phyloP scores from a whole-genome alignment of 1,139 yeast species.

The Hanseniaspora sp. region DNA sequence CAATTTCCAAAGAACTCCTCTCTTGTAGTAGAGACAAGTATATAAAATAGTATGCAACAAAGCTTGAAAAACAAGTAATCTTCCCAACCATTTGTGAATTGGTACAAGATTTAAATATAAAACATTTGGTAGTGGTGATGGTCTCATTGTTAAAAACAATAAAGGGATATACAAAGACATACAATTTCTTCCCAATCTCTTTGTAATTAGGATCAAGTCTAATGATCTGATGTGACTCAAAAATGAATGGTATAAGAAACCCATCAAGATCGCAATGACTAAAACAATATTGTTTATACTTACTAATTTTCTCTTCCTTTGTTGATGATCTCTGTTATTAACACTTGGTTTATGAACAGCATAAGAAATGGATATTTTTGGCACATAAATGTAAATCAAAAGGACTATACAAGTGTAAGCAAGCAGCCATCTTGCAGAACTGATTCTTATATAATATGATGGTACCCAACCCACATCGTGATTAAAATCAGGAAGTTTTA shows the following conservation, averaged over 20 bases:
- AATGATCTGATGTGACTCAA: conserved; percentile 1
- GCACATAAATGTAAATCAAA: conserved; percentile 3
- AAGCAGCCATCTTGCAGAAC: conserved; percentile 10
- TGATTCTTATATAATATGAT: conserved; percentile 11
- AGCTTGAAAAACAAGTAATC: conserved; percentile 46
- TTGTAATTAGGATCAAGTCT: conserved; percentile 27
- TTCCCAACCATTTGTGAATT: conserved; percentile 72
- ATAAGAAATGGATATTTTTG: conserved; percentile 11
- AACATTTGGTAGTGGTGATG: conserved; percentile 45
- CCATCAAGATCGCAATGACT: not conserved
- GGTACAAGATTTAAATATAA: conserved; percentile 46
- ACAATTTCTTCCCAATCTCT: conserved; percentile 42
- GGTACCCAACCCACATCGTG: conserved; percentile 8
- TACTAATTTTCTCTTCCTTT: conserved; percentile 5
- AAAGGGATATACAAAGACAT: conserved; percentile 57
- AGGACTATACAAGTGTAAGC: not conserved
- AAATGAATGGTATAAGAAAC: conserved; percentile 8
- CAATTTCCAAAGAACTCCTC: conserved; percentile 34
- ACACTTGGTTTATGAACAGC: conserved; percentile 6
- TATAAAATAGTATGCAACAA: conserved; percentile 40
- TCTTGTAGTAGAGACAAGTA: conserved; percentile 18
- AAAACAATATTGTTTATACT: conserved; percentile 5
- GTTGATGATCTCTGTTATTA: not conserved
- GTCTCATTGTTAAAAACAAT: conserved; percentile 49
- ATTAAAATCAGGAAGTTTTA: conserved; percentile 10